Evolutionary conservation across 2,329 filamentous ascomycete species (phyloP).

Genomic region (Exophiala calicioides): DNA sequence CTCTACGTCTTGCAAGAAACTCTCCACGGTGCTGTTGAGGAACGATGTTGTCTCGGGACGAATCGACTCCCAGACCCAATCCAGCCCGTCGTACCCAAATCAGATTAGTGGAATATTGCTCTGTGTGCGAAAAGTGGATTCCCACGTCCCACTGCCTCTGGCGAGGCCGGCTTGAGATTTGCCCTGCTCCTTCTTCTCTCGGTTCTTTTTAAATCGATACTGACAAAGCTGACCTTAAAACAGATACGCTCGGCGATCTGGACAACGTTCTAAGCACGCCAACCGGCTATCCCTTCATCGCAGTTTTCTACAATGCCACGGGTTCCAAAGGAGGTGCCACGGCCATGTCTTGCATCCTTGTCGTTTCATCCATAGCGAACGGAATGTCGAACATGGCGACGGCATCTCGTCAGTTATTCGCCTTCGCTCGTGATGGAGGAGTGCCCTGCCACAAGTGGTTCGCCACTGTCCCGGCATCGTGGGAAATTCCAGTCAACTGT

Average conservation of each 20-base stretch:
- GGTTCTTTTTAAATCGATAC: too few relatives aligned
- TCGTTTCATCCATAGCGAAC: constrained; percentile 34
- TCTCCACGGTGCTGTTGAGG: too few relatives aligned
- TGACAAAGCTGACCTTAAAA: too few relatives aligned
- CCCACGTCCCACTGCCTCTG: too few relatives aligned
- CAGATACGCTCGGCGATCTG: constrained; percentile 38
- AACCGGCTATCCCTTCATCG: constrained; percentile 42
- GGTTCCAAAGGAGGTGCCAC: constrained; percentile 46
- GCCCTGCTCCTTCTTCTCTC: too few relatives aligned
- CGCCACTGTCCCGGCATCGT: constrained; percentile 9
- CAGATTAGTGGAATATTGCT: constrained; percentile 42
- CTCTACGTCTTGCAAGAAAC: too few relatives aligned
- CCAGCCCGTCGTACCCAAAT: constrained; percentile 39
- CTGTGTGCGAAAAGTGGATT: too few relatives aligned
- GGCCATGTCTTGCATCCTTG: constrained; percentile 42
- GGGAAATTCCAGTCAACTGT: constrained; percentile 19
- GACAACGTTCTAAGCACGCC: constrained; percentile 31
- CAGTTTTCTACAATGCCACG: constrained; percentile 53
- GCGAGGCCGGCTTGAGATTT: too few relatives aligned
- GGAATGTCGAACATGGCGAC: constrained; percentile 36
- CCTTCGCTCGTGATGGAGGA: constrained; percentile 47
- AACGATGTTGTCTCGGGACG: too few relatives aligned
- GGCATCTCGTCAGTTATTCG: constrained; percentile 44
- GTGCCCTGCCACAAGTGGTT: constrained; percentile 37
- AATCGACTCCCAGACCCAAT: too few relatives aligned